Base-by-base conservation (phyloP, 2,329 filamentous ascomycete species). In the Truncatella angustata region DNA sequence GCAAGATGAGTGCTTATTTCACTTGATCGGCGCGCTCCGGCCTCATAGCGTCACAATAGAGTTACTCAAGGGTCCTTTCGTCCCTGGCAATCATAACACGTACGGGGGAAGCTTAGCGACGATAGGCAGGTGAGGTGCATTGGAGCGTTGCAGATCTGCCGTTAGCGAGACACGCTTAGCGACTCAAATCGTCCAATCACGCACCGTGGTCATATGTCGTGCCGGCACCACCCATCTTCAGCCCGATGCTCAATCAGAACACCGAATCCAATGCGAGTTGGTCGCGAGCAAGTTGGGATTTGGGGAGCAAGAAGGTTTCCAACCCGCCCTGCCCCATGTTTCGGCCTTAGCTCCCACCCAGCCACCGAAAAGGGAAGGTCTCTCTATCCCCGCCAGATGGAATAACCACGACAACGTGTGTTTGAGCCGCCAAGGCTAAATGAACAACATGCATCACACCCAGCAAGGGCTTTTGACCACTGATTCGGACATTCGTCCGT, bases 121-220 rank as follows among this genome's bases (percentile, higher is more conserved):
- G 47, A 50, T 50, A 50, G 47, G 47, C 47, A 50, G 47, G 47
- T 50, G 26, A 32, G 32, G 30, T 20, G 12, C 21, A 18, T 9
- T 42, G 36, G 35, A 20, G 7, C 35, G 40, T 51, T 14, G 37
- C 32, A 44, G 49, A 51, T 51, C 49, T 51, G 49, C 49, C 49
- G 49, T 40, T 40, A 35, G 49, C 40, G 49, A 35, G 20, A 34
- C 23, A 51, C 39, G 23, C 26, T 44, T 30, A 36, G 37, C 24
- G 9, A 4, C 18, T 4, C n/a, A 9, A 16, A 7, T 16, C 11
- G 18, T 9, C 49, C 28, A 51, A 45, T 45, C 39, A 51, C 11
- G n/a, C 20, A n/a, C 2, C 24, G 10, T 10, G 30, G 5, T 14
- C 18, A 24, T 24, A 28, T 35, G 37, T 44, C 39, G 49, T 51